Evolutionary conservation across 2,329 filamentous ascomycete species (phyloP).

Genomic region (Colletotrichum spaethianum): DNA sequence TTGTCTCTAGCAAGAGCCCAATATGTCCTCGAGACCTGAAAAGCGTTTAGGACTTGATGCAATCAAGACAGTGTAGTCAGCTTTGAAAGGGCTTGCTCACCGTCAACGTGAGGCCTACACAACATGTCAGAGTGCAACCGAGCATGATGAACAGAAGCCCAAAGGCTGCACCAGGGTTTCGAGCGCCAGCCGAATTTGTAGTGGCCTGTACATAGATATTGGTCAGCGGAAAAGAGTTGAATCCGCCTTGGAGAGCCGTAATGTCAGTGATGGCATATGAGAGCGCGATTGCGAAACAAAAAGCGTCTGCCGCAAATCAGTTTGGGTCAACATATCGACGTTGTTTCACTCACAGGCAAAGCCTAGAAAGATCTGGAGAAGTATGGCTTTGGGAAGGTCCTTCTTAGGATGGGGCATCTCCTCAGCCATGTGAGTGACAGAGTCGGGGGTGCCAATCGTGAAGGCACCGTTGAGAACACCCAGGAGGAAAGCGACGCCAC

Average conservation of each 20-base stretch:
- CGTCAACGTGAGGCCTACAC: conserved; percentile 67
- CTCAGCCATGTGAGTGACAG: conserved; percentile 73
- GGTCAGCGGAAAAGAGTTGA: conserved; percentile 72
- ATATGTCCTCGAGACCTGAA: conserved; percentile 53
- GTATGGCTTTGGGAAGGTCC: conserved; percentile 66
- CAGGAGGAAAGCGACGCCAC: conserved; percentile 75
- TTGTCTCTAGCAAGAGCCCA: conserved; percentile 72
- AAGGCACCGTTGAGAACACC: conserved; percentile 79
- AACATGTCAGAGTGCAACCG: conserved; percentile 64
- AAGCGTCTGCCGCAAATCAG: conserved; percentile 66
- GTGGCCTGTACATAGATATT: conserved; percentile 74
- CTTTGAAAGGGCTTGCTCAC: conserved; percentile 23
- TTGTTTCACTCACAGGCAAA: conserved; percentile 58
- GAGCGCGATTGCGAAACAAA: conserved; percentile 64
- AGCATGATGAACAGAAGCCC: conserved; percentile 72
- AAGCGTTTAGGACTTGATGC: not conserved
- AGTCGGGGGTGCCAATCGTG: conserved; percentile 76
- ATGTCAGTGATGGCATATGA: conserved; percentile 72
- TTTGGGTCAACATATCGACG: conserved; percentile 52
- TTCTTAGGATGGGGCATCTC: conserved; percentile 65
- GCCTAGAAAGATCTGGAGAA: conserved; percentile 62
- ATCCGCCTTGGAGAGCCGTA: conserved; percentile 62
- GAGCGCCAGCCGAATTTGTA: conserved; percentile 55
- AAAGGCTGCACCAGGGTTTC: conserved; percentile 67
- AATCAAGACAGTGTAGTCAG: not conserved